Base-by-base conservation (phyloP, 2,329 filamentous ascomycete species). In the Camillea tinctor region DNA sequence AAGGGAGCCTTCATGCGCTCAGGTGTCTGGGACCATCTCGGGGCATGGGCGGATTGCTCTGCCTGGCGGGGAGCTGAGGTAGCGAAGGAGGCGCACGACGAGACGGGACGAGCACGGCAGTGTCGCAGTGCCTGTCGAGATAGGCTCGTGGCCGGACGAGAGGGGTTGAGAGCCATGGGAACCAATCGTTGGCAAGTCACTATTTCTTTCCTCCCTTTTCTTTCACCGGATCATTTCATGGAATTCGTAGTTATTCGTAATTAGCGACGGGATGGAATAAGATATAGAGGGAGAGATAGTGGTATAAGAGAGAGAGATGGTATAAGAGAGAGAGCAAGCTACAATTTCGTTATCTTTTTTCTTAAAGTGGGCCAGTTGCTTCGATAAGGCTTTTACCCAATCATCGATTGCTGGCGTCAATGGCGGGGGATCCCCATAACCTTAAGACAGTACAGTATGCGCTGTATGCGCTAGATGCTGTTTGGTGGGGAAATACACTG, bases 21-120 rank as follows among this genome's bases (percentile, higher is more conserved):
- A 9, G 90, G 90, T 7, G 90, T 93, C 69, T 87, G 82, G 11
- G 84, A 81, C 90, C 90, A 93, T 78, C 89, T 81, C 55, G 89
- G 88, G n/a, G 50, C 40, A 1, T 65, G 55, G 21, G 58, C 51
- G 19, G 60, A n/a, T 24, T 66, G 50, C 44, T 67, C 59, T 24
- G 52, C 54, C 7, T 54, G 40, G 54, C 64, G 63, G 24, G 60
- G 19, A 17, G 64, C 36, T 1, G 71, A 67, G 9, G 68, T 70
- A 17, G 71, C 65, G 50, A 73, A 72, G 26, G 67, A 72, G 26
- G 67, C 64, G 55, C 56, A 61, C 21, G 65, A 60, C 11, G 68
- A 57, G 48, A 52, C 52, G 11, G 62, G 63, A 26, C 59, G 66
- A 54, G 52, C 57, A 40, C 66, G 68, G 66, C 69, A 72, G 64